Evolutionary conservation across 805 yeast genomes (phyloP), one percentile per base, ranked within the genome.

Genomic region (Pichia gijzeniarum): DNA sequence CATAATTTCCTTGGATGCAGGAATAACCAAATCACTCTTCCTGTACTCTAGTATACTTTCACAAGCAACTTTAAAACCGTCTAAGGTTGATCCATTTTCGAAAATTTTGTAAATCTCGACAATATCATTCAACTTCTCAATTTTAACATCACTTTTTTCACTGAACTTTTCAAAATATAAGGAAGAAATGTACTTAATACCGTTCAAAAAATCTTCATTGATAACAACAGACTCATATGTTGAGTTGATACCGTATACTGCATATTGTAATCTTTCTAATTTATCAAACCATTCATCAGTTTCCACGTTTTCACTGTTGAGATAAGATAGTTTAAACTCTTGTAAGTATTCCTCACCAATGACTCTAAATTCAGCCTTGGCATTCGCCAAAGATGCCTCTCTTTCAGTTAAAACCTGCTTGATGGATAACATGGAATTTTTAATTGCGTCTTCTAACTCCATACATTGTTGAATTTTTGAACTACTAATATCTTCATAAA

Each of bases 341-440:
- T 68, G 60, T 46, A 85, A 64, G 49, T 82, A 76, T 47, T 64
- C 55, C 16, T 63, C 62, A 49, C 77, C 77, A 45, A 70, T 67
- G 8, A 64, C 62, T 9, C 63, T 62, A 43, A 78, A 69, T 36
- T 64, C 70, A 19, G 66, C 64, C 54, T 72, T 73, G 1, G 83
- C 86, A 48, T 79, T 71, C 52, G 74, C 79, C 57, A 74, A 79
- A 0, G 90, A 79, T 48, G 77, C 77, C 53, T 83, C 84, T 60
- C 99, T 77, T 65, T 91, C 99, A 53, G 87, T 78, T 38, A 91
- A 71, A 4, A 87, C 96, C 61, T 84, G 91, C 61, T 87, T 83
- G 57, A 91, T 86, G 55, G 86, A 74, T 79, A 80, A 72, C 88
- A 85, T 80, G 1, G 89, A 75, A 30, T 71, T 69, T 53, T 79